Conservation (phyloP, 768 basidiomycete genomes). For the Suillus alpinus region DNA sequence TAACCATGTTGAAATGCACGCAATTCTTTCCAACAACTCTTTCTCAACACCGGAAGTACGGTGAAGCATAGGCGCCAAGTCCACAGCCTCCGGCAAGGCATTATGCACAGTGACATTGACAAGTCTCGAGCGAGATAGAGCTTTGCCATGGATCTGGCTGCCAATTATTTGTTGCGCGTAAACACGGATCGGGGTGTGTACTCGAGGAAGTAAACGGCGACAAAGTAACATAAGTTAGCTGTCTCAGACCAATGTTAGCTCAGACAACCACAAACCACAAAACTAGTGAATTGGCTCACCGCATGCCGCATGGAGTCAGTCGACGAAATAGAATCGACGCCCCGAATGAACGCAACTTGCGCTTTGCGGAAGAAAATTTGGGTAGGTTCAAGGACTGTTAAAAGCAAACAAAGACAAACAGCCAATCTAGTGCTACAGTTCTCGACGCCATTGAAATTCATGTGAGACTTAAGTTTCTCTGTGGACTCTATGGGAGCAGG, state of each 20-base stretch:
- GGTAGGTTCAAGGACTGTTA: constrained; percentile 3
- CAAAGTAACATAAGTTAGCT: constrained; percentile 80
- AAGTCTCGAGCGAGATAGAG: constrained; percentile 8
- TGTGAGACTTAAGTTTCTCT: constrained; percentile 41
- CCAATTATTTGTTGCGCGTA: constrained; percentile 20
- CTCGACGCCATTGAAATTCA: constrained; percentile 20
- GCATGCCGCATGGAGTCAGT: constrained; percentile 49
- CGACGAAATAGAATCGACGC: constrained; percentile 27
- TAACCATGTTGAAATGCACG: constrained; percentile 26
- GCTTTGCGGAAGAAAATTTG: constrained; percentile 26
- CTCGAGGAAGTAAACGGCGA: constrained; percentile 54
- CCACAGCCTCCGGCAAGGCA: constrained; percentile 8
- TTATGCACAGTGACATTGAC: constrained; percentile 15
- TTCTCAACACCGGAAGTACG: constrained; percentile 9
- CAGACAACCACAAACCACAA: background rate
- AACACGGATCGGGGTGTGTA: constrained; percentile 35
- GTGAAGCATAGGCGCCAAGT: constrained; percentile 5
- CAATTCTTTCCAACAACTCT: constrained; percentile 23
- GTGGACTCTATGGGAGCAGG: constrained; percentile 61
- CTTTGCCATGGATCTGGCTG: constrained; percentile 16
- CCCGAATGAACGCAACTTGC: constrained; percentile 26
- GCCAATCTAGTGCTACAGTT: background rate
- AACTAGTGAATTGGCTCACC: constrained; percentile 35
- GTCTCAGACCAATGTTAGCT: constrained; percentile 8
- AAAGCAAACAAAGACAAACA: constrained; percentile 26